A percentile compares a stretch with the other conserved stretches of the same genome.
Conservation (phyloP, 257 asterid species). For the Solanum sejunctum region DNA sequence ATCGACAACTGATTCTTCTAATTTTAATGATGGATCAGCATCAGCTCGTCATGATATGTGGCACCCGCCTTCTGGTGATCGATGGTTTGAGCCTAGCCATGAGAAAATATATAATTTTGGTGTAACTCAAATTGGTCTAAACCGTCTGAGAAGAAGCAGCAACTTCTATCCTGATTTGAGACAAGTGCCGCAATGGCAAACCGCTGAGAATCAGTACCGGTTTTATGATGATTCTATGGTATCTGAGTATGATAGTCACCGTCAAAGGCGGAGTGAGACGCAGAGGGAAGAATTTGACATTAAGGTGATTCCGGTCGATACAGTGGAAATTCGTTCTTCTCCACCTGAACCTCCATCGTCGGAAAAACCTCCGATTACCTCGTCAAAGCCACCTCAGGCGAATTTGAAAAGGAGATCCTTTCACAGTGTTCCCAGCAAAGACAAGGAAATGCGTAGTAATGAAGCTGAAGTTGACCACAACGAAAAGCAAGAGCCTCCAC, state of each 20-base stretch:
- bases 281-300: slow-evolving; percentile 12
- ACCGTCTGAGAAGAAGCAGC: slow-evolving; percentile 56
- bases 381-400: slow-evolving; percentile 7
- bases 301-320: slow-evolving; percentile 56
- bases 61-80: slow-evolving; percentile 1
- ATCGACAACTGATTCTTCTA: not conserved
- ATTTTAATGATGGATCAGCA: not conserved
- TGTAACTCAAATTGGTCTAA: slow-evolving; percentile 14
- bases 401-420: slow-evolving; percentile 34
- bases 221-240: slow-evolving; percentile 44
- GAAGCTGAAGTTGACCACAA: slow-evolving; percentile 8
- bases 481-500: slow-evolving; percentile 5
- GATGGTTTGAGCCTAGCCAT: slow-evolving; percentile 31
- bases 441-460: slow-evolving; percentile 18
- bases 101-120: slow-evolving; percentile 13
- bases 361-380: slow-evolving; percentile 9
- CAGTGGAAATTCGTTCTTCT: slow-evolving; percentile 28
- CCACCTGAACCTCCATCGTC: slow-evolving; percentile 24
- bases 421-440: slow-evolving; percentile 32
- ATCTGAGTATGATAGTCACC: slow-evolving; percentile 10
- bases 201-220: slow-evolving; percentile 25
- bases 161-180: slow-evolving; percentile 78
- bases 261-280: slow-evolving; percentile 7
- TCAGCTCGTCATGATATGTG: not conserved
- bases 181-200: slow-evolving; percentile 41